Evolutionary conservation across 306 rosid species (phyloP).

Genomic region (Sicyos baderoa): DNA sequence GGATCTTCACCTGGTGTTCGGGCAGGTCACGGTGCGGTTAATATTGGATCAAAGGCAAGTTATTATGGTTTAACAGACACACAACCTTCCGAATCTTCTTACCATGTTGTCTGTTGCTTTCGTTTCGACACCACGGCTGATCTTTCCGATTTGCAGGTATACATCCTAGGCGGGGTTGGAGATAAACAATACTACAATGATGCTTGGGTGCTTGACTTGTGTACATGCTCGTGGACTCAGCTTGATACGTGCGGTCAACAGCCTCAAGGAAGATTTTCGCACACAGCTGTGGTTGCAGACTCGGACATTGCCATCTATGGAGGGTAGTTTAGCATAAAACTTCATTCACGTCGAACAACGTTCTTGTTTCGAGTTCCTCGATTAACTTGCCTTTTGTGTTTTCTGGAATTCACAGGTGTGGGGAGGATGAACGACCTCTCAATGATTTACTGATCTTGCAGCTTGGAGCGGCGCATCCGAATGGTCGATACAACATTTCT

Average conservation of each 20-base stretch:
- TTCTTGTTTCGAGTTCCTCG: background rate
- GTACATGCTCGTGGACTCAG: constrained; percentile 65
- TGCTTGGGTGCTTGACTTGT: constrained; percentile 74
- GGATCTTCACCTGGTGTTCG: constrained; percentile 85
- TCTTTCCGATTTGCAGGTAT: constrained; percentile 39
- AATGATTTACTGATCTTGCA: constrained; percentile 73
- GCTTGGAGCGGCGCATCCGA: constrained; percentile 65
- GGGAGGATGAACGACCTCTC: constrained; percentile 92
- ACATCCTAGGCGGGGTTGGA: constrained; percentile 89
- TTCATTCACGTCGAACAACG: background rate
- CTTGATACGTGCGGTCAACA: constrained; percentile 61
- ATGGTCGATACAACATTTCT: constrained; percentile 50
- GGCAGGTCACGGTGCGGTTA: constrained; percentile 89
- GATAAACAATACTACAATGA: constrained; percentile 75
- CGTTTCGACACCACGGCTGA: background rate
- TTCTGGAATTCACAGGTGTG: constrained; percentile 47
- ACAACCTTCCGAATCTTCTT: too few relatives aligned
- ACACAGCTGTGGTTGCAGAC: constrained; percentile 70
- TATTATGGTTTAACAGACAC: background rate
- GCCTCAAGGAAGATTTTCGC: constrained; percentile 93
- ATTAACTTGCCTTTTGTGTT: background rate
- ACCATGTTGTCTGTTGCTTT: background rate
- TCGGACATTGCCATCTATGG: constrained; percentile 69
- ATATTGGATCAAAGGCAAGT: constrained; percentile 69
- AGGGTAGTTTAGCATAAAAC: constrained; percentile 44